Evolutionary conservation across 2,329 filamentous ascomycete species (phyloP).

Genomic region (Monilinia vaccinii-corymbosi): DNA sequence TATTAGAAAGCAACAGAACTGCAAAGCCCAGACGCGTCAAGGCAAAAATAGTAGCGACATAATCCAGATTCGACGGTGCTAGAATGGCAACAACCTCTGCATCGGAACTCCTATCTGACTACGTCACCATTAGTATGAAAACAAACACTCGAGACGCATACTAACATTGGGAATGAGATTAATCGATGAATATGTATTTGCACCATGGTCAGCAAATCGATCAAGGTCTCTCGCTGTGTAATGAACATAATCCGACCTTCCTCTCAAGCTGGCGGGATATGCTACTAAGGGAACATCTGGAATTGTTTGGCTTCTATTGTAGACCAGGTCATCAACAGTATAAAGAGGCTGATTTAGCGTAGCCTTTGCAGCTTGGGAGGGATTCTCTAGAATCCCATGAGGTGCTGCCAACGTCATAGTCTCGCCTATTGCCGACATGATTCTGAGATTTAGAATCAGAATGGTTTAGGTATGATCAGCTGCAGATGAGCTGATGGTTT

Average conservation of each 20-base stretch:
- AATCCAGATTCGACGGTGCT: conserved; percentile 35
- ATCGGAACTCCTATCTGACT: not conserved
- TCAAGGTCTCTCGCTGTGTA: conserved; percentile 27
- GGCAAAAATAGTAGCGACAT: conserved; percentile 43
- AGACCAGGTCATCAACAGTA: conserved; percentile 24
- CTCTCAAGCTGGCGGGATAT: conserved; percentile 20
- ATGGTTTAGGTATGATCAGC: not conserved
- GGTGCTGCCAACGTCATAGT: not conserved
- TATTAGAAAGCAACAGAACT: conserved; percentile 43
- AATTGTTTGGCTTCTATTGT: conserved; percentile 17
- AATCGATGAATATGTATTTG: conserved; percentile 15
- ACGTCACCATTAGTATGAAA: not conserved
- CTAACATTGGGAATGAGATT: conserved; percentile 19
- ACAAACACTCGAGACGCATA: not conserved
- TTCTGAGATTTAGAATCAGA: not conserved
- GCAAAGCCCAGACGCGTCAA: conserved; percentile 44
- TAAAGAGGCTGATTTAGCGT: conserved; percentile 3
- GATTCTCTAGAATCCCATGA: not conserved
- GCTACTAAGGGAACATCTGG: conserved; percentile 21
- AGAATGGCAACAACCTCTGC: conserved; percentile 18
- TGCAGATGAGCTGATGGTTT: not conserved
- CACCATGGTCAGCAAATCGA: conserved; percentile 25
- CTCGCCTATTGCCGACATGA: not conserved
- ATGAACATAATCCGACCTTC: conserved; percentile 21
- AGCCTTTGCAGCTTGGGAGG: not conserved